These are phyloP conservation scores for Phytophthora crassamura DNA, from an alignment of 352 stramenopile genomes.

Conservation along the genomic window DNA sequence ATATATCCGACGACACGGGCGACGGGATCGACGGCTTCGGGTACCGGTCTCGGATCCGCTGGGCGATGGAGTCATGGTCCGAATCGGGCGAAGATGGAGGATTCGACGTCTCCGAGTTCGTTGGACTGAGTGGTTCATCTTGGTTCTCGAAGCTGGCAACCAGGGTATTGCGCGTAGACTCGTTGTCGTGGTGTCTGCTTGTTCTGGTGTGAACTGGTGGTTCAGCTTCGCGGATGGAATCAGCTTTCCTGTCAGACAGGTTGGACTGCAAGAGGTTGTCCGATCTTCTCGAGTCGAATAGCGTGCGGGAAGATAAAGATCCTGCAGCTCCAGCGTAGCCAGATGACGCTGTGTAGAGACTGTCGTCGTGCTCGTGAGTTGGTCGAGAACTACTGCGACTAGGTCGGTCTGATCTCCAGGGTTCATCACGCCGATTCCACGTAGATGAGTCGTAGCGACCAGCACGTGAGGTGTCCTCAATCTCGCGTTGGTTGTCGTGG, in stretches of 20 bases:
- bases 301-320: neutral
- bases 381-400: neutral
- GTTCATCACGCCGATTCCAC: neutral
- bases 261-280: neutral
- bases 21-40: constrained; percentile 10
- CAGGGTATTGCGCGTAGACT: neutral
- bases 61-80: neutral
- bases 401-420: neutral
- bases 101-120: constrained; percentile 26
- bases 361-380: neutral
- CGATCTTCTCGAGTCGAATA: neutral
- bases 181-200: neutral
- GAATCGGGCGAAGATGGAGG: constrained; percentile 7
- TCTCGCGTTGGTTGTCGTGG: constrained; percentile 26
- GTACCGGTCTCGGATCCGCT: neutral
- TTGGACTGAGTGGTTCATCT: constrained; percentile 26
- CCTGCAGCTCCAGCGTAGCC: neutral
- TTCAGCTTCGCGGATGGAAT: constrained; percentile 26
- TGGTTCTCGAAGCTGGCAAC: constrained; percentile 14
- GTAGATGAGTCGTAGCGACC: neutral
- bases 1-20: constrained; percentile 6
- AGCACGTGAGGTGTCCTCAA: neutral
- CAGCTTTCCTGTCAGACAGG: neutral
- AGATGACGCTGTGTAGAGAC: neutral
- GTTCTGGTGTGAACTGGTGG: neutral